phyloP scores from a whole-genome alignment of 1,284 basidiomycete genomes.

The Leccinum fallax region DNA sequence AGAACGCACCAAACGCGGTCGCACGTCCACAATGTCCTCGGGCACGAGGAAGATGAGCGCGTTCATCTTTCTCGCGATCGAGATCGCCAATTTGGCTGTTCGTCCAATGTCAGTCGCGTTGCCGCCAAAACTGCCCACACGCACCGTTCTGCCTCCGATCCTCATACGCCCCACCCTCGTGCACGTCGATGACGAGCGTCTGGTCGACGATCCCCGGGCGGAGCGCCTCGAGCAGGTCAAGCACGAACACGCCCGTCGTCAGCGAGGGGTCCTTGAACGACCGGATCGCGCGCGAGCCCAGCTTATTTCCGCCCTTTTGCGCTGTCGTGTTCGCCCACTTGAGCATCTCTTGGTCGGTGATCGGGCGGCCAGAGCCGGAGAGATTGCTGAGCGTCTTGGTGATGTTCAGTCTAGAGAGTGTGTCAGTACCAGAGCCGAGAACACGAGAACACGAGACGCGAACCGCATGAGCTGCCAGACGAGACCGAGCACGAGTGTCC shows the following conservation, averaged over 20 bases:
- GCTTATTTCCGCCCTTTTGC: slow-evolving; percentile 57
- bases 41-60: not conserved
- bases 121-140: slow-evolving; percentile 26
- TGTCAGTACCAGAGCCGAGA: not conserved
- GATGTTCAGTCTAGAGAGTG: slow-evolving; percentile 72
- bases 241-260: slow-evolving; percentile 90
- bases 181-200: slow-evolving; percentile 68
- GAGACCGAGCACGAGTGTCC: slow-evolving; percentile 82
- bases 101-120: not conserved
- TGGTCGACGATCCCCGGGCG: slow-evolving; percentile 97
- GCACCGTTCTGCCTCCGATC: slow-evolving; percentile 87
- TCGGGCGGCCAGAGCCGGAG: slow-evolving; percentile 74
- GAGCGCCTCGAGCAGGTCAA: slow-evolving; percentile 90
- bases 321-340: slow-evolving; percentile 95
- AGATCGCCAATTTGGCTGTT: slow-evolving; percentile 94
- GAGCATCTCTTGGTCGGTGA: slow-evolving; percentile 92
- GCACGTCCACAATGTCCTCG: too few relatives aligned
- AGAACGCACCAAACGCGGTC: too few relatives aligned
- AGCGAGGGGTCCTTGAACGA: slow-evolving; percentile 96
- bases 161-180: slow-evolving; percentile 76
- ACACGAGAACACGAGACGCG: slow-evolving; percentile 23
- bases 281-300: slow-evolving; percentile 75
- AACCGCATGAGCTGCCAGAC: slow-evolving; percentile 94
- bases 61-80: not conserved
- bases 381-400: slow-evolving; percentile 87